phyloP scores from a whole-genome alignment of 2,329 filamentous ascomycete genomes.

The Macroventuria anomochaeta region DNA sequence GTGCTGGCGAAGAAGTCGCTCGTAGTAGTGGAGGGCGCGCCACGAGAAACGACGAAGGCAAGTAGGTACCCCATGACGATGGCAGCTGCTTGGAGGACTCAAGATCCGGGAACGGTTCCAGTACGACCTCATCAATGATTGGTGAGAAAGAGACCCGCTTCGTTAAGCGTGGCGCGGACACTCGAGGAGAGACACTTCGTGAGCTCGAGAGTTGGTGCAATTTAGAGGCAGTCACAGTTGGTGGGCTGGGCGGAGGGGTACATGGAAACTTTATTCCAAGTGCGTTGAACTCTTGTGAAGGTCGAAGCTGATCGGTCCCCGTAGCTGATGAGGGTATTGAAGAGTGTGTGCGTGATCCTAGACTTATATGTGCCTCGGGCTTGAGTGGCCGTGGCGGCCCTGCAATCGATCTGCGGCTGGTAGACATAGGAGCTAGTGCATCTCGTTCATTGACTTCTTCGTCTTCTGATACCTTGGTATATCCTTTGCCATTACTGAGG shows the following conservation, averaged over 20 bases:
- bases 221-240: neutral
- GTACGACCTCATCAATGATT: conserved; percentile 1
- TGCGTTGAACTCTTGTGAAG: neutral
- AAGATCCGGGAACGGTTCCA: neutral
- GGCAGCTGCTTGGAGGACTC: neutral
- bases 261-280: conserved; percentile 9
- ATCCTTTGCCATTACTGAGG: neutral
- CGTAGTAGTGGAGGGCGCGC: neutral
- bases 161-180: neutral
- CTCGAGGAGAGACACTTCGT: neutral
- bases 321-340: no score
- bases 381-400: neutral
- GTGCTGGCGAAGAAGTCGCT: neutral
- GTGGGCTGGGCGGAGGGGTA: neutral
- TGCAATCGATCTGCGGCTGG: neutral
- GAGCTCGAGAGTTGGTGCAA: no score
- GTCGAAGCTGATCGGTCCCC: neutral
- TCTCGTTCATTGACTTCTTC: neutral
- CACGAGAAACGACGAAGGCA: conserved; percentile 12
- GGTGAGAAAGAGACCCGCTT: conserved; percentile 14
- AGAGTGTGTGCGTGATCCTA: neutral
- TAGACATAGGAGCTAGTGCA: no score
- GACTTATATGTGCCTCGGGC: neutral
- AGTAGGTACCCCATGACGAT: conserved; percentile 2
- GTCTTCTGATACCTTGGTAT: neutral